phyloP scores from a whole-genome alignment of 106 monocot genomes.

The Narthecium ossifragum region DNA sequence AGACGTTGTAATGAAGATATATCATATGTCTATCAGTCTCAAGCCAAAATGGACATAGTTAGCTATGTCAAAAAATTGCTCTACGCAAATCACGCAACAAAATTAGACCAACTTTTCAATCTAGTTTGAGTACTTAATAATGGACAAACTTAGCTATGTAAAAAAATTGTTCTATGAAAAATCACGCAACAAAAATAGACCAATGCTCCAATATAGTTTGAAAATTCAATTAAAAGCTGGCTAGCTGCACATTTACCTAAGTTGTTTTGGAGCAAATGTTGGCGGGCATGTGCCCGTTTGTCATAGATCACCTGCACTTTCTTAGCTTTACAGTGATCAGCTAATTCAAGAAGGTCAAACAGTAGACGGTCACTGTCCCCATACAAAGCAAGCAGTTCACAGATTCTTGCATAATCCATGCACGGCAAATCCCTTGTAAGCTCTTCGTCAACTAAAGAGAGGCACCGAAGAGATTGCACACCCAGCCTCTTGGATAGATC shows the following conservation, averaged over 20 bases:
- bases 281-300: slow-evolving; percentile 83
- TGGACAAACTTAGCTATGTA: too few relatives aligned
- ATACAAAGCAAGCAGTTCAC: slow-evolving; percentile 75
- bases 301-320: slow-evolving; percentile 89
- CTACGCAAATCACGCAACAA: too few relatives aligned
- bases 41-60: not conserved
- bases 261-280: slow-evolving; percentile 90
- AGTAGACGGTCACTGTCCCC: slow-evolving; percentile 60
- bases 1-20: not conserved
- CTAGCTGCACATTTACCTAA: too few relatives aligned
- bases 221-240: too few relatives aligned
- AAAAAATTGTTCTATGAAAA: too few relatives aligned
- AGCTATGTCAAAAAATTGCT: too few relatives aligned
- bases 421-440: slow-evolving; percentile 70
- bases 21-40: too few relatives aligned
- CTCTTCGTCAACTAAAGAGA: slow-evolving; percentile 74
- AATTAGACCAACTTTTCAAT: too few relatives aligned
- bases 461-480: slow-evolving; percentile 61
- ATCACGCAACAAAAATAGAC: too few relatives aligned
- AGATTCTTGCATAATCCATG: slow-evolving; percentile 80
- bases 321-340: slow-evolving; percentile 76
- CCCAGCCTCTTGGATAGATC: slow-evolving; percentile 82
- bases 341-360: slow-evolving; percentile 91
- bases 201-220: too few relatives aligned
- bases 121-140: too few relatives aligned